Base-by-base conservation (phyloP, 2,329 filamentous ascomycete species). In the Thielaviopsis euricoi region DNA sequence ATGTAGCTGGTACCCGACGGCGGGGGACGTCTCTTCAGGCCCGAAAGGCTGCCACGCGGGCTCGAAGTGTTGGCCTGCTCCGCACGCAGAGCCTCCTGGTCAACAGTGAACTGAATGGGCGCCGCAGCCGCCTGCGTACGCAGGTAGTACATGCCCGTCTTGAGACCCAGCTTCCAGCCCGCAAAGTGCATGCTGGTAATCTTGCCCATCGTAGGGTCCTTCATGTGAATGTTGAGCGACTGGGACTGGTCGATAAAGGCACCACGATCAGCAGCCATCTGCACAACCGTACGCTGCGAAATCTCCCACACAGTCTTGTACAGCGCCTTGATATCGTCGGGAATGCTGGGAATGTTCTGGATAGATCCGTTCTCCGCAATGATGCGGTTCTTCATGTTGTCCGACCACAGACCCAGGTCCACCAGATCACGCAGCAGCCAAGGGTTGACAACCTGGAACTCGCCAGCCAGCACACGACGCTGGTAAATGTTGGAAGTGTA, bases 241-340 rank as follows among this genome's bases (percentile, higher is more conserved):
- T 98, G 93, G 55, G 90, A 96, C 79, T 98, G 93, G 70, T 98
- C 93, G 67, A 98, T 97, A 74, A 93, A 98, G 59, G 93, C 93
- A 73, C 93, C 93, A 71, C 93, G 91, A 71, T 98, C 93, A 57
- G 93, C 93, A 59, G 93, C 88, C 90, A 98, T 97, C 76, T 97
- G 89, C 50, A 98, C 83, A 64, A 98, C 90, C 51, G 83, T 88
- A 63, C 89, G 87, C 76, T 98, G 93, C 21, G 89, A 95, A 67
- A 98, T 96, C 71, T 98, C 93, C 93, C 93, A 98, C 22, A 98
- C 93, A 2, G 93, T 98, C 84, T 98, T 98, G 82, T 98, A 98
- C 6, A 98, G 80, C 46, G 85, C 83, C 78, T 98, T 98, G 78
- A 95, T 86, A 65, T 98, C 93, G 33, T 86, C 82, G 15, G 93